Conservation (phyloP, 2,329 filamentous ascomycete species). For the Xylaria multiplex region DNA sequence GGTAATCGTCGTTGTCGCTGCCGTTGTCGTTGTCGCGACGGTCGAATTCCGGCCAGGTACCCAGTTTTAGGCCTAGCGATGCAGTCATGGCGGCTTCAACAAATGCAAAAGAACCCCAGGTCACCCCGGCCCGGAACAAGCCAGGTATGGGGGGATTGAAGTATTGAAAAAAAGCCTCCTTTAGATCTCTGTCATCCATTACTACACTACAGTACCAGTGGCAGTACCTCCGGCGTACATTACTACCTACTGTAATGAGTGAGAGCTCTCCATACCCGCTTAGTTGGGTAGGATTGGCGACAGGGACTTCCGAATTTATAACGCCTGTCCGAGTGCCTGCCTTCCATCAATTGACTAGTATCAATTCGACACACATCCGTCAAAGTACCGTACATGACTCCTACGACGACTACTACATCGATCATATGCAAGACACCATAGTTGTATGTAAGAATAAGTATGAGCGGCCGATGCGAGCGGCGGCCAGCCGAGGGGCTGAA, state of each 20-base stretch:
- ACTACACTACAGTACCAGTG: neutral
- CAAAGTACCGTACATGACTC: constrained; percentile 21
- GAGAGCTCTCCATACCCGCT: constrained; percentile 16
- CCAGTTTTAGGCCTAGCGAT: neutral
- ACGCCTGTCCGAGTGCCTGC: constrained; percentile 5
- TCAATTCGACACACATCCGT: constrained; percentile 2
- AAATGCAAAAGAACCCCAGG: neutral
- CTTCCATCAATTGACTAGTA: neutral
- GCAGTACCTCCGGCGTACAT: constrained; percentile 1
- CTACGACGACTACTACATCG: neutral
- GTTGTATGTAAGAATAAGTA: neutral
- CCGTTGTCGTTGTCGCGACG: neutral
- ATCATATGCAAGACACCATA: constrained; percentile 1
- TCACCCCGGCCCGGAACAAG: constrained; percentile 2
- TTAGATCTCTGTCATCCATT: constrained; percentile 22
- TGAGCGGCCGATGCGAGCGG: neutral
- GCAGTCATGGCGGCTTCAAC: neutral
- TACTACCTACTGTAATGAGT: neutral
- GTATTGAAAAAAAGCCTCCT: neutral
- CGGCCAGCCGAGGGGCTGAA: constrained; percentile 6
- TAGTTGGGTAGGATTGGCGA: constrained; percentile 27
- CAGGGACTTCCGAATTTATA: constrained; percentile 27
- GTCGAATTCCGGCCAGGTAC: neutral
- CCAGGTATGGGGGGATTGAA: too few species aligned
- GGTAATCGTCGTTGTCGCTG: neutral